A percentile compares a stretch with the other conserved stretches of the same genome.
phyloP scores from a whole-genome alignment of 2,329 filamentous ascomycete genomes.

The Diaporthe australafricana region DNA sequence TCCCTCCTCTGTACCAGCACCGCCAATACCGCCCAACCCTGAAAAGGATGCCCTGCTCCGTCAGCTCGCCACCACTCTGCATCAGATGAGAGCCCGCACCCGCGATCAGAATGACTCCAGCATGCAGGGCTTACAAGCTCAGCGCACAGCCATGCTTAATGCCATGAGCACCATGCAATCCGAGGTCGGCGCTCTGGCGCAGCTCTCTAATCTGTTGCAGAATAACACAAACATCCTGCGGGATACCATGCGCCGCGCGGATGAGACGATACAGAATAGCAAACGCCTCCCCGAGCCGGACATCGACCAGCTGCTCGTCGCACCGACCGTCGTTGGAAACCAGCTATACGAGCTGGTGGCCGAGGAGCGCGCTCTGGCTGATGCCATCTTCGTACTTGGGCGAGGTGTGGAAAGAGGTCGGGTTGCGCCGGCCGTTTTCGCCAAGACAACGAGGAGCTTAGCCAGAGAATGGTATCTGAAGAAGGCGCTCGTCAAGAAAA shows the following conservation, averaged over 20 bases:
- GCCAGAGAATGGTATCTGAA: conserved; percentile 86
- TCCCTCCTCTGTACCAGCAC: conserved; percentile 69
- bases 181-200: conserved; percentile 78
- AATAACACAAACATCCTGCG: conserved; percentile 84
- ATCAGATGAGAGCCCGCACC: conserved; percentile 75
- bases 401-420: conserved; percentile 79
- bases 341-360: conserved; percentile 91
- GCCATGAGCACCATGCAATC: conserved; percentile 77
- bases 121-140: conserved; percentile 80
- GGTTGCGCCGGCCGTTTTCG: conserved; percentile 78
- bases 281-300: conserved; percentile 76
- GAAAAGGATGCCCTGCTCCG: conserved; percentile 90
- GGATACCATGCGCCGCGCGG: conserved; percentile 81
- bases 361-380: conserved; percentile 87
- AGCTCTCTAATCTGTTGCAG: conserved; percentile 76
- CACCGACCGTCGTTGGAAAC: conserved; percentile 90
- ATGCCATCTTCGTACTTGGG: conserved; percentile 86
- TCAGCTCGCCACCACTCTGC: conserved; percentile 78
- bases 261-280: conserved; percentile 80
- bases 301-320: conserved; percentile 92
- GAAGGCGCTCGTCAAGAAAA: conserved; percentile 84
- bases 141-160: conserved; percentile 79
- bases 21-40: conserved; percentile 93
- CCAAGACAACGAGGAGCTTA: conserved; percentile 79
- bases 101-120: conserved; percentile 79